These are phyloP conservation scores for Gracilaria gracilis DNA, from an alignment of 23 red algal species.

Conservation along the genomic window DNA sequence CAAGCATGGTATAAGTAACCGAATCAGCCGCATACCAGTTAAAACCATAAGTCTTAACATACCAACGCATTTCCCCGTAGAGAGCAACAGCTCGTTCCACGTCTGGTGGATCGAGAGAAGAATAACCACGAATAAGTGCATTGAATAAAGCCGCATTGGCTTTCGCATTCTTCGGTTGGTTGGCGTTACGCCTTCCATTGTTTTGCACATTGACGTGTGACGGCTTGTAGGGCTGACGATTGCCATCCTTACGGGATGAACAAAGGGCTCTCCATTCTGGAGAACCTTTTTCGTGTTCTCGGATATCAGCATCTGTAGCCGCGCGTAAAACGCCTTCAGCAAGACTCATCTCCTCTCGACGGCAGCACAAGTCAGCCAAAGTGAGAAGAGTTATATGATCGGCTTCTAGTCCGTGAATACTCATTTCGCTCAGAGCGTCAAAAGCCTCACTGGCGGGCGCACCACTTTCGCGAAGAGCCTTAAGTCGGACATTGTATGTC, in stretches of 20 bases:
- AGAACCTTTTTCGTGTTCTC: constrained; percentile 43
- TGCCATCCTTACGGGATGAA: constrained; percentile 16
- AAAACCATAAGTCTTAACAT: constrained; percentile 51
- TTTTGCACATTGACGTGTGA: constrained; percentile 7
- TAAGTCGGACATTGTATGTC: constrained; percentile 72
- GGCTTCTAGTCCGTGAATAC: constrained; percentile 38
- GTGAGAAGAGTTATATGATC: constrained; percentile 73
- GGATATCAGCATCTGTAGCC: constrained; percentile 55
- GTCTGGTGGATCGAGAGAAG: constrained; percentile 60
- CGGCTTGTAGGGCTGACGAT: not conserved
- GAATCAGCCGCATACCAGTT: constrained; percentile 63
- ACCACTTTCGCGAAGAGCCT: constrained; percentile 68
- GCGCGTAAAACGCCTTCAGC: constrained; percentile 70
- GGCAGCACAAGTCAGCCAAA: constrained; percentile 69
- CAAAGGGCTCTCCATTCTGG: constrained; percentile 55
- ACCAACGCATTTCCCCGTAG: constrained; percentile 45
- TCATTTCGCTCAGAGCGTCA: constrained; percentile 58
- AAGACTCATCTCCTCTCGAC: constrained; percentile 54
- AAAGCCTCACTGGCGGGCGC: constrained; percentile 56
- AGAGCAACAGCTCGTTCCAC: constrained; percentile 58
- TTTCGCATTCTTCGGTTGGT: constrained; percentile 68
- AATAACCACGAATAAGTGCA: constrained; percentile 67
- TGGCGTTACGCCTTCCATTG: constrained; percentile 40
- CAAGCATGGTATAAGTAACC: constrained; percentile 72
- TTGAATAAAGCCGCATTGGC: constrained; percentile 65